Evolutionary conservation across 805 yeast genomes (phyloP).

Genomic region (Yarrowia sp.): DNA sequence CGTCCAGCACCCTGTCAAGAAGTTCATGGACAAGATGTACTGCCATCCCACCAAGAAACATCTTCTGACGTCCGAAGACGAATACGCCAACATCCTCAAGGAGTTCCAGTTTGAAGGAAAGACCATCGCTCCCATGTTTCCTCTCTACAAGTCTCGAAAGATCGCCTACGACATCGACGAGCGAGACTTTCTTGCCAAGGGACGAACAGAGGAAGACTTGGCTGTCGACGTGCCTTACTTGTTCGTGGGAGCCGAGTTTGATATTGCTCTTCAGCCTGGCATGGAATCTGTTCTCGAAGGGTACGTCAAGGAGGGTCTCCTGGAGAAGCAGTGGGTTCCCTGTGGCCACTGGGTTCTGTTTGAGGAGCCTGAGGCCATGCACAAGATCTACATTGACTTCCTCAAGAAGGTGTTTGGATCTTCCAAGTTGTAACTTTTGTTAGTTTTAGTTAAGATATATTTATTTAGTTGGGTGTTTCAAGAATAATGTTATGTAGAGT

Average conservation of each 20-base stretch:
- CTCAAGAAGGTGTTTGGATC: neutral
- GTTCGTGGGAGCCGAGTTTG: constrained; percentile 10
- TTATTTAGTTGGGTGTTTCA: too few relatives aligned
- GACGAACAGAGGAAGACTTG: neutral
- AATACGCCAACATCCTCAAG: neutral
- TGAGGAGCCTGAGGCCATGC: constrained; percentile 12
- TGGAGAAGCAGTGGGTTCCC: neutral
- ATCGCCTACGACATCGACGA: neutral
- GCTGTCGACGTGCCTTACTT: constrained; percentile 8
- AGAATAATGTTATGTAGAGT: too few relatives aligned
- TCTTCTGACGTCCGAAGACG: neutral
- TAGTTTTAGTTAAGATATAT: too few relatives aligned
- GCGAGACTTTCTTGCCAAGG: neutral
- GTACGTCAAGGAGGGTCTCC: neutral
- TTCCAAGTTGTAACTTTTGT: constrained; percentile 4
- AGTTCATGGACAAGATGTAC: neutral
- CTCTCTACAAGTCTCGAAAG: constrained; percentile 5
- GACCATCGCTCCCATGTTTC: neutral
- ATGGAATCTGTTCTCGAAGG: neutral
- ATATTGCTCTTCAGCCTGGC: constrained; percentile 10
- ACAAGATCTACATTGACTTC: neutral
- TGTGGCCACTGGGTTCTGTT: constrained; percentile 19
- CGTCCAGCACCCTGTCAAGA: neutral
- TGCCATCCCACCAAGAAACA: neutral
- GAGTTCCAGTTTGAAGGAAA: neutral